These are phyloP conservation scores for Gautieria morchelliformis DNA, from an alignment of 768 basidiomycete genomes.

Conservation along the genomic window DNA sequence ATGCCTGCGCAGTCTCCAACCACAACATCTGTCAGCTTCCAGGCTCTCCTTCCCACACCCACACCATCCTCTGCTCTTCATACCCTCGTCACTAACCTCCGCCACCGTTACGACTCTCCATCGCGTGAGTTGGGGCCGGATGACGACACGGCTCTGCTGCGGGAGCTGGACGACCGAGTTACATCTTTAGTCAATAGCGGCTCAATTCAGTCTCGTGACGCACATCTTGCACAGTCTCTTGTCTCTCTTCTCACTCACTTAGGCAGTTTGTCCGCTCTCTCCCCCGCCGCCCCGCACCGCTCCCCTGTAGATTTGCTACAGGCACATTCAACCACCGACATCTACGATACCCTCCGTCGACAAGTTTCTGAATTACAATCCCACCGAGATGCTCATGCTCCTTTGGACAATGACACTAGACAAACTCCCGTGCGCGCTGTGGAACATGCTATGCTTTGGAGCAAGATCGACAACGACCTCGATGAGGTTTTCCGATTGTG, in stretches of 20 bases:
- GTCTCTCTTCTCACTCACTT: slow-evolving; percentile 62
- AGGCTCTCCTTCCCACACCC: slow-evolving; percentile 5
- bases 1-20: slow-evolving; percentile 33
- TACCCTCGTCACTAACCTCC: slow-evolving; percentile 53
- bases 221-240: slow-evolving; percentile 55
- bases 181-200: slow-evolving; percentile 32
- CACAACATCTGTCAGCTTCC: slow-evolving; percentile 19
- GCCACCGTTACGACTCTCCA: slow-evolving; percentile 31
- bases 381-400: slow-evolving; percentile 37
- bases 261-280: slow-evolving; percentile 41
- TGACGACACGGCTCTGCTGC: slow-evolving; percentile 43
- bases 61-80: slow-evolving; percentile 41
- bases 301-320: slow-evolving; percentile 4
- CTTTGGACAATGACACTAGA: slow-evolving; percentile 17
- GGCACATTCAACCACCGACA: slow-evolving; percentile 23
- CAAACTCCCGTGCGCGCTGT: slow-evolving; percentile 41
- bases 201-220: slow-evolving; percentile 37
- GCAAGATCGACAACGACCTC: slow-evolving; percentile 61
- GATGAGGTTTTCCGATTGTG: slow-evolving; percentile 61
- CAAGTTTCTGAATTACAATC: slow-evolving; percentile 62
- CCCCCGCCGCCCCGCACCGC: slow-evolving; percentile 11
- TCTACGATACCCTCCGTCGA: slow-evolving; percentile 53
- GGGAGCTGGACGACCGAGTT: slow-evolving; percentile 50
- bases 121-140: slow-evolving; percentile 40
- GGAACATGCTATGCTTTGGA: slow-evolving; percentile 63